Evolutionary conservation across 805 yeast genomes (phyloP).

Genomic region (Saccharomycopsis sp.): DNA sequence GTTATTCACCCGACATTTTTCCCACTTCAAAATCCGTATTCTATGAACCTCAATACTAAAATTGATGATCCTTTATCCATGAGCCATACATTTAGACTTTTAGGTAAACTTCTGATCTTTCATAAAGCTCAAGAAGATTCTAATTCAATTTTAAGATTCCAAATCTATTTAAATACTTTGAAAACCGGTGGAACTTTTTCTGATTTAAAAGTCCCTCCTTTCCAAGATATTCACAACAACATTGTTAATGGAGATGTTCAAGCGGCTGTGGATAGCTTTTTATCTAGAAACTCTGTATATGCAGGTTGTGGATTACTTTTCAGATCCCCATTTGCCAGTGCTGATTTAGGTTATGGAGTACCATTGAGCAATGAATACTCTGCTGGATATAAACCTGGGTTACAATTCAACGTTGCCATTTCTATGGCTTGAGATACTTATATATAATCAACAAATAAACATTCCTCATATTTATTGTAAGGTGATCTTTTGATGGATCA

Average conservation of each 20-base stretch:
- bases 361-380: constrained; percentile 5
- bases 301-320: constrained; percentile 11
- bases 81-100: constrained; percentile 7
- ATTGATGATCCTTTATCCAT: constrained; percentile 1
- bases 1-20: not conserved
- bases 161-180: constrained; percentile 7
- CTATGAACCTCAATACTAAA: not conserved
- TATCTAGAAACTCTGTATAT: not conserved
- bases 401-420: constrained; percentile 4
- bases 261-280: not conserved
- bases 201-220: not conserved
- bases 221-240: not conserved
- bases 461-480: too few relatives aligned
- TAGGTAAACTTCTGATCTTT: constrained; percentile 11
- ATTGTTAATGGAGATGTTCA: not conserved
- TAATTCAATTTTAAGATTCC: constrained; percentile 8
- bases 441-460: too few relatives aligned
- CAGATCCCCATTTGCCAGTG: constrained; percentile 7
- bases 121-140: not conserved
- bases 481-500: too few relatives aligned
- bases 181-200: not conserved
- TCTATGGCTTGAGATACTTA: constrained; percentile 3
- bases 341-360: constrained; percentile 11
- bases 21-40: not conserved
- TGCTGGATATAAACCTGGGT: constrained; percentile 3